Evolutionary conservation across 2,329 filamentous ascomycete species (phyloP).

Genomic region (Talaromyces sp.): DNA sequence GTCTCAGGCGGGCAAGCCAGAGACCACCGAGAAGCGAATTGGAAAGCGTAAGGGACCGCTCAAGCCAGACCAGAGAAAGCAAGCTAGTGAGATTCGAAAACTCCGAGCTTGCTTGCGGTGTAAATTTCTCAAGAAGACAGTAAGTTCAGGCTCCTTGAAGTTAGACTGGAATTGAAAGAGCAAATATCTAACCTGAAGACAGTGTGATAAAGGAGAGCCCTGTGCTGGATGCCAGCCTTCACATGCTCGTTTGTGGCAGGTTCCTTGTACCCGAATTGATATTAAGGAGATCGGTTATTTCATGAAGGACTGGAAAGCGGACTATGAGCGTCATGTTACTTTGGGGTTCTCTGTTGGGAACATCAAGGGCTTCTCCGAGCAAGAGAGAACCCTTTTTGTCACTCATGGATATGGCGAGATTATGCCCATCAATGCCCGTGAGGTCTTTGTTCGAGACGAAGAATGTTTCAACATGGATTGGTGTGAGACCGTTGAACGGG

Average conservation of each 20-base stretch:
- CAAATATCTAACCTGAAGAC: conserved; percentile 8
- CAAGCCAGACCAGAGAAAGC: conserved; percentile 87
- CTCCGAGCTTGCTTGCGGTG: conserved; percentile 87
- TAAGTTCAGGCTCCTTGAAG: conserved; percentile 22
- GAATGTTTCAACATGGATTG: conserved; percentile 91
- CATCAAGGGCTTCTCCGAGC: conserved; percentile 73
- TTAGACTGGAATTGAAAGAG: neutral
- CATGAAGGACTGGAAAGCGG: conserved; percentile 98
- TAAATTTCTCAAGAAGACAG: conserved; percentile 97
- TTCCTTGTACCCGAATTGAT: conserved; percentile 94
- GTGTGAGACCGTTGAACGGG: conserved; percentile 74
- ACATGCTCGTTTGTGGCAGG: conserved; percentile 92
- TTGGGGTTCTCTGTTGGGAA: conserved; percentile 88
- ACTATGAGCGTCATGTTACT: conserved; percentile 85
- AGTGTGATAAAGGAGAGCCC: conserved; percentile 91
- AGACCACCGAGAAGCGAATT: conserved; percentile 84
- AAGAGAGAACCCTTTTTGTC: conserved; percentile 72
- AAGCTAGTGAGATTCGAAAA: conserved; percentile 95
- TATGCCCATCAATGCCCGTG: conserved; percentile 85
- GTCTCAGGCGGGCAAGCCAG: conserved; percentile 70
- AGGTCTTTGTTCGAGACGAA: conserved; percentile 87
- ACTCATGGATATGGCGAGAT: conserved; percentile 94
- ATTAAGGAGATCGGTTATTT: conserved; percentile 98
- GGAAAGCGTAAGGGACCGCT: conserved; percentile 85
- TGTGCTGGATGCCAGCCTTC: conserved; percentile 94